Evolutionary conservation across 106 monocot genomes (phyloP), one percentile per base, ranked within the genome.

Genomic region (Dendrobium catenatum): DNA sequence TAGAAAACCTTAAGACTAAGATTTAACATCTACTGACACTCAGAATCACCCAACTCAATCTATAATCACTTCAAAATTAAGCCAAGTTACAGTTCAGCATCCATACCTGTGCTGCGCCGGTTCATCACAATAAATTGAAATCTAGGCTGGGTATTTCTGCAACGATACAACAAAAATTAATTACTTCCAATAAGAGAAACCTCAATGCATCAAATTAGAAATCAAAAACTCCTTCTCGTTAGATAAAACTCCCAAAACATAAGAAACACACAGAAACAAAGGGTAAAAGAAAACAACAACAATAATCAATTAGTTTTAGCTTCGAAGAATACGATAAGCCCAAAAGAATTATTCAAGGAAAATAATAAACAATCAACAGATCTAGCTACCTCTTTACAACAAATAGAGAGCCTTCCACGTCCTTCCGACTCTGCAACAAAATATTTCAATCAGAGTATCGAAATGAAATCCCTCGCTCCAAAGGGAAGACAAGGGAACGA

Each of bases 91-190:
- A 26, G 11, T 22, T 11, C 42, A 49, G 49, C 26, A 10, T 27
- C 42, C 68, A 42, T 37, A 95, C 95, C 95, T 91, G 93, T 90
- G 79, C 89, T 95, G 49, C 95, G 87, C 47, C 96, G 81, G 73
- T 96, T 96, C 96, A 96, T 96, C 49, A 96, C 91, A 87, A 96
- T 89, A 79, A 96, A 96, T 82, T 96, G 96, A 77, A 96, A 96
- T 78, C 93, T 93, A 5, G 96, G 93, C 48, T 91, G 89, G 18
- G 87, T 77, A 81, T 91, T 91, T 85, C 89, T 91, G 83, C 72
- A 74, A 54, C 26, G 22, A 66, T 24, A 24, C 8, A 68, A 66
- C 46, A 66, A 43, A 42, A 74, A 20, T 1, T 43, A 31, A 42
- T 74, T 20, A 42, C 15, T 43, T 7, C 43, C 40, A 33, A 16